A percentile compares a stretch with the other conserved stretches of the same genome.
Conservation (phyloP, 1,139 yeast species). For the Taphrina flavorubra region DNA sequence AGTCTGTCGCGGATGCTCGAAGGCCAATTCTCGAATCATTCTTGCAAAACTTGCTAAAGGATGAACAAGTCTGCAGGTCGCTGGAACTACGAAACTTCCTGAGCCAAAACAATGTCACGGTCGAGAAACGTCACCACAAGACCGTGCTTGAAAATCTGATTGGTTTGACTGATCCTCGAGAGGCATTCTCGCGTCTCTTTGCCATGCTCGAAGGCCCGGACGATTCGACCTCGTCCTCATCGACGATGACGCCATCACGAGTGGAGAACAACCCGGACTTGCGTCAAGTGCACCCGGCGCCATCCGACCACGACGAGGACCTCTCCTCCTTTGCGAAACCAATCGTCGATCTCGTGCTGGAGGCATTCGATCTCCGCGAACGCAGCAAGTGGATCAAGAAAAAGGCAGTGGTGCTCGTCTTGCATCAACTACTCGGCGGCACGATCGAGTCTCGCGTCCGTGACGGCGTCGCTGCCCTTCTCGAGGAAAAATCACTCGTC, state of each 20-base stretch:
- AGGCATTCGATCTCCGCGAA: conserved; percentile 70
- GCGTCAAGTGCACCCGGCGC: conserved; percentile 27
- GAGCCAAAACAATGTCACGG: conserved; percentile 50
- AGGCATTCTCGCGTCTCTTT: conserved; percentile 64
- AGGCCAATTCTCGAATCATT: conserved; percentile 67
- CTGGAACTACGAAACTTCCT: conserved; percentile 74
- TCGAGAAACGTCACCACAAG: conserved; percentile 69
- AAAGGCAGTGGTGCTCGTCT: conserved; percentile 75
- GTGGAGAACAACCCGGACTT: conserved; percentile 31
- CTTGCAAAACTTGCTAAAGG: conserved; percentile 61
- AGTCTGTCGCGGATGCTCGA: conserved; percentile 68
- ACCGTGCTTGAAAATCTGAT: conserved; percentile 63
- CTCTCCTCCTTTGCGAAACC: conserved; percentile 72
- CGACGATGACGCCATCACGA: conserved; percentile 47
- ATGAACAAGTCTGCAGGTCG: conserved; percentile 75
- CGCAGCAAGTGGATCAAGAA: conserved; percentile 80
- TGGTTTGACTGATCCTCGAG: conserved; percentile 55
- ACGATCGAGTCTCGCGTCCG: conserved; percentile 63
- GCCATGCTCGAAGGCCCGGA: conserved; percentile 53
- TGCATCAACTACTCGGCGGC: conserved; percentile 87
- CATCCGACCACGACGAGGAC: conserved; percentile 43
- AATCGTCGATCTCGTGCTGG: conserved; percentile 74
- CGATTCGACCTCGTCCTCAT: conserved; percentile 49
- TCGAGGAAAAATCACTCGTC: conserved; percentile 1
- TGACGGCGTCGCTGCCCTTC: conserved; percentile 15